Base-by-base conservation (phyloP, 768 basidiomycete genomes). In the Pisolithus tinctorius region DNA sequence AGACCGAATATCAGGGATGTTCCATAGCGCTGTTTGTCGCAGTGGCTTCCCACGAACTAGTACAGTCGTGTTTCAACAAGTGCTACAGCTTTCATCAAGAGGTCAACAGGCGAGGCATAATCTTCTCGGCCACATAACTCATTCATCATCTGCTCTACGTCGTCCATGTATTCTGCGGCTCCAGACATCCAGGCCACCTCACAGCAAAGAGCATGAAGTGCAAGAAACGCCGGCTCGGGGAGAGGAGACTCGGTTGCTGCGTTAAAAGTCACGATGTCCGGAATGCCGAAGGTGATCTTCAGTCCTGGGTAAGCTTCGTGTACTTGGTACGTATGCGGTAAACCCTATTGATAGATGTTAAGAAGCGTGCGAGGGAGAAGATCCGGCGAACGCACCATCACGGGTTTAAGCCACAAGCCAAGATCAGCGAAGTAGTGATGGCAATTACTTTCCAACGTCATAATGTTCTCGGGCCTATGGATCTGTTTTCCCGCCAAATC, bases 401-500 rank as follows among this genome's bases (percentile, higher is more conserved):
- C 45, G n/a, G 45, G 45, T 29, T 46, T 46, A 20, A 46, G 45
- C 45, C 29, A 46, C 17, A 46, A 11, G 45, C 6, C 1, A 46
- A 46, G 45, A 13, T 46, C 27, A 9, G n/a, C 30, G 29, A 46
- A 46, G 6, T 11, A n/a, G 10, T 13, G 29, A 29, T 25, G 45
- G 27, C 45, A 46, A 17, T 9, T 16, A 6, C 5, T 6, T 11
- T 46, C 17, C 50, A 57, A 37, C 6, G 52, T 58, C n/a, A 59
- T 17, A 13, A 55, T 44, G 45, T 59, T 59, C 30, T 55, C 46
- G 26, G 52, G 43, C 31, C 53, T 59, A 55, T 69, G 64, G 16
- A 68, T 57, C 38, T 54, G 50, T 17, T 45, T 42, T 11, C 63
- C 69, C 38, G 62, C 56, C 42, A 70, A 51, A 45, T 68, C 65